phyloP scores from a whole-genome alignment of 148 eudicot genomes.

The Rhododendron kiyosumense region DNA sequence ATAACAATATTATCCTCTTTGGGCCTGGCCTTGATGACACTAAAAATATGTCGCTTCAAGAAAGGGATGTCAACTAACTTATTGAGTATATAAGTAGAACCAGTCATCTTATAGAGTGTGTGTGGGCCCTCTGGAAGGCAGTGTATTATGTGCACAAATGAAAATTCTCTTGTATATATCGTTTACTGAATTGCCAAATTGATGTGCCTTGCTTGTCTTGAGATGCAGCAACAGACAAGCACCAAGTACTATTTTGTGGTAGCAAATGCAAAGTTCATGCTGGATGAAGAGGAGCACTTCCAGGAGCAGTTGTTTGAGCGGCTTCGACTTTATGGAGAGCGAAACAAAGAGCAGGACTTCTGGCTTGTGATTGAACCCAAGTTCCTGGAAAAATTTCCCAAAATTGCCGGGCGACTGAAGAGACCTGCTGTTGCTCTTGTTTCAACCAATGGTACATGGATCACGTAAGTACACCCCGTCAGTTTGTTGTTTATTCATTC shows the following conservation, averaged over 20 bases:
- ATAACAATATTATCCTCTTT: not conserved
- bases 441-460: conserved; percentile 94
- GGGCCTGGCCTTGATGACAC: not conserved
- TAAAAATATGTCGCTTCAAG: not conserved
- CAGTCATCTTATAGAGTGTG: not conserved
- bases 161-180: not conserved
- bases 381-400: conserved; percentile 82
- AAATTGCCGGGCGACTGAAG: conserved; percentile 68
- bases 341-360: conserved; percentile 72
- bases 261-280: conserved; percentile 98
- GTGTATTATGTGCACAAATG: not conserved
- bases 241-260: conserved; percentile 77
- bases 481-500: not conserved
- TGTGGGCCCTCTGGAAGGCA: not conserved
- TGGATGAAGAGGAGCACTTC: conserved; percentile 98
- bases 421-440: conserved; percentile 99
- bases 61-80: not conserved
- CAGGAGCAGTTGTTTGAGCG: conserved; percentile 81
- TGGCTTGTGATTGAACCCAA: conserved; percentile 99
- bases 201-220: not conserved
- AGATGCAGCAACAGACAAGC: conserved; percentile 44
- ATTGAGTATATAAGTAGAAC: not conserved
- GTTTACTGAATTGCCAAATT: not conserved
- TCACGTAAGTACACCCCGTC: conserved; percentile 55
- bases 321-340: conserved; percentile 54